Conservation (phyloP, 176 grass and related monocot genomes). For the Bromus sterilis region DNA sequence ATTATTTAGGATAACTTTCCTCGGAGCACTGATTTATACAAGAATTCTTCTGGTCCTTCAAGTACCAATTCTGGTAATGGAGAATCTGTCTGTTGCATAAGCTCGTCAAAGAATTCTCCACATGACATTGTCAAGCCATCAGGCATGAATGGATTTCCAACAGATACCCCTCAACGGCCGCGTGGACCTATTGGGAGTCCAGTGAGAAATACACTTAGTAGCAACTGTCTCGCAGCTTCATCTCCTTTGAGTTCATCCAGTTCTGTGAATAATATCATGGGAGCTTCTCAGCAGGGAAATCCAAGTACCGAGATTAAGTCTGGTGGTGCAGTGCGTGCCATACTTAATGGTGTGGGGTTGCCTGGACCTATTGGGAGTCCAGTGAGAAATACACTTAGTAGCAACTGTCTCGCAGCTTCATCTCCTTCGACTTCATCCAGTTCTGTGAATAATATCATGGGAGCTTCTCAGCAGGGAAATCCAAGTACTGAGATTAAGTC, state of each 20-base stretch:
- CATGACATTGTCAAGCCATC: conserved; percentile 13
- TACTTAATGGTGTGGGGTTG: conserved; percentile 32
- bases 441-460: conserved; percentile 14
- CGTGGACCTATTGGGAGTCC: conserved; percentile 2
- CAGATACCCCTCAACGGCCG: conserved; percentile 3
- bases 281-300: conserved; percentile 28
- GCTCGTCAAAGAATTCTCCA: conserved; percentile 26
- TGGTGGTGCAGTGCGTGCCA: not conserved
- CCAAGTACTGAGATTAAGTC: not conserved
- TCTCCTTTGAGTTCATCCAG: conserved; percentile 22
- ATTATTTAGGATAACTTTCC: conserved; percentile 47
- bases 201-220: conserved; percentile 20
- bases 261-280: conserved; percentile 14
- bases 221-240: not conserved
- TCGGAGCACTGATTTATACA: conserved; percentile 33
- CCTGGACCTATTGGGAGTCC: too few relatives aligned
- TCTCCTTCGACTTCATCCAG: conserved; percentile 23
- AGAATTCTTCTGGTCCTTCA: conserved; percentile 43
- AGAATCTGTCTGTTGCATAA: conserved; percentile 17
- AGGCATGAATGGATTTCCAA: conserved; percentile 21
- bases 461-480: conserved; percentile 28
- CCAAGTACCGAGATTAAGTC: not conserved
- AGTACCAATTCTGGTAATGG: conserved; percentile 29
- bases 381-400: conserved; percentile 20
- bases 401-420: not conserved